Evolutionary conservation across 179 eudicot genomes (phyloP), one percentile per base, ranked within the genome.

Genomic region (Heliamphora pulchella): DNA sequence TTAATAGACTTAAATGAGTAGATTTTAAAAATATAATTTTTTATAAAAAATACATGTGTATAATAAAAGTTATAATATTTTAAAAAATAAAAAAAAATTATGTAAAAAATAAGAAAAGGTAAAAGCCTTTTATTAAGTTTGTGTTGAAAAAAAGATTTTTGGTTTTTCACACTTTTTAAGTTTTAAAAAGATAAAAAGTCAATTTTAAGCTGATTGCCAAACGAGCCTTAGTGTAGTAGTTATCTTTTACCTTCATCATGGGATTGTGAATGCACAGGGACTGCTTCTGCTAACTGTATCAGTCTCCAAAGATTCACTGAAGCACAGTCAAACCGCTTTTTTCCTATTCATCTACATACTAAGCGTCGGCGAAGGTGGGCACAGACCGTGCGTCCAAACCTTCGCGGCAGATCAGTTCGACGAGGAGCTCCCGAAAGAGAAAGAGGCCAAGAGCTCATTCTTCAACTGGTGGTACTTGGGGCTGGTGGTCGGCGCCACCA

Each of bases 391-490:
- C 18, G 90, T 91, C 5, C 94, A 92, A 66, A 89, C 94, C 1
- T 92, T 91, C 65, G 97, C 93, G 0, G 97, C 95, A 0, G 97
- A 92, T 31, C 97, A 92, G 74, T 92, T 92, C 71, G 86, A 88
- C 59, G 94, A 92, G 64, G 80, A 86, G 20, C 81, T 87, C 18
- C 85, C 90, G 5, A 86, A 81, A 31, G 86, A 92, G 61, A 83
- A 66, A 82, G 83, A 80, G 66, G 87, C 86, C 1, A 91, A 91
- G 82, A 89, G 89, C 83, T 92, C 97, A 2, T 92, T 91, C 87
- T 91, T 91, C 86, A 92, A 92, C 74, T 92, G 95, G 93, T 92
- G 97, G 97, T 91, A 83, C 84, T 85, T 90, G 44, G 95, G 97
- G 1, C 89, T 91, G 1, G 89, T 87, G 47, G 11, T 79, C 6